phyloP scores from a whole-genome alignment of 257 asterid species.

The Anisodus tanguticus region DNA sequence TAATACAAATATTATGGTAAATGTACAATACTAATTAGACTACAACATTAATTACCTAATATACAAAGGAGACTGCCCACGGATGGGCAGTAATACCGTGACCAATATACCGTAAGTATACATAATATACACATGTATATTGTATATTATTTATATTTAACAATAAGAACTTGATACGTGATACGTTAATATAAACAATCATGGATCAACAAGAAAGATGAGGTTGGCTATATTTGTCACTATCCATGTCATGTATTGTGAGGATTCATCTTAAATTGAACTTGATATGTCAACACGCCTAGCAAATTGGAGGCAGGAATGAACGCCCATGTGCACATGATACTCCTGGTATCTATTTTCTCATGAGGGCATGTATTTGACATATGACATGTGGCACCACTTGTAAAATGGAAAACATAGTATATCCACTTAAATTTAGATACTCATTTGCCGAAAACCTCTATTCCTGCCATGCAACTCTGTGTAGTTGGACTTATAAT shows the following conservation, averaged over 20 bases:
- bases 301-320: not conserved
- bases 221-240: not conserved
- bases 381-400: not conserved
- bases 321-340: not conserved
- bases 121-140: no score
- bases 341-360: not conserved
- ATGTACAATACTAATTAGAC: no score
- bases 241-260: not conserved
- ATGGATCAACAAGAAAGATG: not conserved
- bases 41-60: no score
- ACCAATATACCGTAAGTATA: no score
- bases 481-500: not conserved
- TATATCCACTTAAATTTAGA: not conserved
- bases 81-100: no score
- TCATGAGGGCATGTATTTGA: not conserved
- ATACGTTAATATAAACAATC: not conserved
- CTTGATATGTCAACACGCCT: not conserved
- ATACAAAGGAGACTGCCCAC: no score
- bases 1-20: no score
- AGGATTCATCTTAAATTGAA: not conserved
- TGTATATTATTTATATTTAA: no score
- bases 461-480: conserved; percentile 18
- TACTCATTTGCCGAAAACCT: not conserved
- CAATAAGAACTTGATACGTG: not conserved
- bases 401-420: not conserved